Percentiles rank a stretch among this genome's conserved stretches.
phyloP scores from a whole-genome alignment of 352 stramenopile genomes.

The Pythium dissotocum region DNA sequence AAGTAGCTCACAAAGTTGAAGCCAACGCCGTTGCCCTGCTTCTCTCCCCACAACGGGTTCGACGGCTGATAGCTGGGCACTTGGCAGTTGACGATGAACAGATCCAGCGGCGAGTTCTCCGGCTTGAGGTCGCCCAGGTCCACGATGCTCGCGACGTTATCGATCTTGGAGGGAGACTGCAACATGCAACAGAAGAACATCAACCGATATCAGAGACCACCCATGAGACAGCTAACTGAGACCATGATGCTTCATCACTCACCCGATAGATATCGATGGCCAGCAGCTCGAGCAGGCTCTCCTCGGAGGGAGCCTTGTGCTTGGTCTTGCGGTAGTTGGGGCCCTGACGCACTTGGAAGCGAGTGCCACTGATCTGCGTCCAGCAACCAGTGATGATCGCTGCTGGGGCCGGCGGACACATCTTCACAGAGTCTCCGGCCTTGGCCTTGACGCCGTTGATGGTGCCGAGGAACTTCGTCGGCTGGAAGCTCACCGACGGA shows the following conservation, averaged over 20 bases:
- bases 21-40: constrained; percentile 64
- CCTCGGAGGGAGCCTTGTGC: constrained; percentile 57
- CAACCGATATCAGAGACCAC: background rate
- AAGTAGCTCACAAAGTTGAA: constrained; percentile 88
- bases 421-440: constrained; percentile 56
- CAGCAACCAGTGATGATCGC: constrained; percentile 51
- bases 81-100: constrained; percentile 86
- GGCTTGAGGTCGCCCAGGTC: constrained; percentile 50
- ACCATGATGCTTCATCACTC: constrained; percentile 3
- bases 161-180: constrained; percentile 68
- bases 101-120: constrained; percentile 37
- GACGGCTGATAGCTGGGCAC: constrained; percentile 81
- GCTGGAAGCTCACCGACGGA: constrained; percentile 15
- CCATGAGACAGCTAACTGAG: background rate
- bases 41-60: constrained; percentile 84
- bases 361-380: constrained; percentile 62
- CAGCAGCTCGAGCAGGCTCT: constrained; percentile 58
- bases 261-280: constrained; percentile 78
- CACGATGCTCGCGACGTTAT: constrained; percentile 74
- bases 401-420: constrained; percentile 39
- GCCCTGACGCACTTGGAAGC: constrained; percentile 85
- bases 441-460: constrained; percentile 39
- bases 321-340: constrained; percentile 80
- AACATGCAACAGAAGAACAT: background rate
- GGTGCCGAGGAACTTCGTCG: constrained; percentile 14